Base-by-base conservation (phyloP, 2,329 filamentous ascomycete genomes). In the Trichocomaceae sp. region DNA sequence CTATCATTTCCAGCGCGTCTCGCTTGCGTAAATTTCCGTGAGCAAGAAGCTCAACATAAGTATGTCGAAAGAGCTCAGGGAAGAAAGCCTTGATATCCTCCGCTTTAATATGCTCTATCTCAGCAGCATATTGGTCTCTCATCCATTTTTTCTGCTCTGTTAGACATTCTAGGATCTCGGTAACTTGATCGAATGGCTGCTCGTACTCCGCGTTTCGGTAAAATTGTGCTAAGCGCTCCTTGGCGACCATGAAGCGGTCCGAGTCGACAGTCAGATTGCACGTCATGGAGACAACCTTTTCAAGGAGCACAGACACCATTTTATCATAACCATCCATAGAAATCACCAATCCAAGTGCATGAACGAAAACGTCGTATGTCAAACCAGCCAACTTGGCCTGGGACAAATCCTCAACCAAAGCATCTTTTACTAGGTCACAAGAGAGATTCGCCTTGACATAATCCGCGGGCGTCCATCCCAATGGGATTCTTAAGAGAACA, bases 1-100 rank as follows among this genome's bases (percentile, higher is more conserved):
- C 84, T 0, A 89, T 92, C 67, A 96, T 80, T 67, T 86, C 87
- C 53, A 96, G 77, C 0, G 90, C 90, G 66, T 99, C 93, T 68
- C 95, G 90, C 73, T 91, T 95, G 77, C 95, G 90, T 54, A 99
- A 69, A 69, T 99, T 99, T 51, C 93, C 93, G 64, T 96, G 91
- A 0, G 86, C 87, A 54, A 96, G 81, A 2, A 90, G 80, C 70
- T 99, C 92, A 59, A 96, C 86, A 64, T 95, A 87, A 61, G 92
- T 79, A 67, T 97, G 90, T 10, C 83, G 80, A 42, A 97, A 78
- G 47, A 96, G 75, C 63, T 93, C 86, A 41, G 86, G 87, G 68
- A 86, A 87, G 74, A 96, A 96, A 6, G 79, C 74, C 49, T 84
- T 81, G 39, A 96, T 82, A 57, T 89, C 86, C 20, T 88, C 83